Conservation (phyloP, 106 monocot genomes). For the Alisma plantagoaquatica region DNA sequence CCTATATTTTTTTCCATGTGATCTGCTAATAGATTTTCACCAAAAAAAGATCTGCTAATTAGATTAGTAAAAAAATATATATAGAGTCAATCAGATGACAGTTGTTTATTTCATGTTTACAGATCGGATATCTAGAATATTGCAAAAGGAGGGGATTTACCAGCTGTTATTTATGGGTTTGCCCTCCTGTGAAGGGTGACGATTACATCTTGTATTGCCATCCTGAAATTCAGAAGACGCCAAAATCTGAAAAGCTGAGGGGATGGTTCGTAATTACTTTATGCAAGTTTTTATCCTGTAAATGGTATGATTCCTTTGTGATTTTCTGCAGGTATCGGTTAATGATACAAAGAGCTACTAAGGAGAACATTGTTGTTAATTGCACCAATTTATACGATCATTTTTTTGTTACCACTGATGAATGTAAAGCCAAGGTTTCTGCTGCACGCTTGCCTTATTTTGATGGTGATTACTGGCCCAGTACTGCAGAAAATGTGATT, state of each 20-base stretch:
- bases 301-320: not conserved
- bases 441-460: conserved; percentile 16
- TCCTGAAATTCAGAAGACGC: conserved; percentile 65
- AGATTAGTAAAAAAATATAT: too few relatives aligned
- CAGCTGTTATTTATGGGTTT: conserved; percentile 75
- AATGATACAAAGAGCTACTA: conserved; percentile 7
- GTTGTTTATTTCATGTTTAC: not conserved
- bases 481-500: conserved; percentile 13
- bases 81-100: too few relatives aligned
- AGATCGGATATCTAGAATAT: conserved; percentile 75
- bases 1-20: not conserved
- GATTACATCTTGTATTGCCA: conserved; percentile 82
- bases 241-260: conserved; percentile 62
- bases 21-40: too few relatives aligned
- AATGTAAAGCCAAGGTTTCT: conserved; percentile 10
- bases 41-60: too few relatives aligned
- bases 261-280: conserved; percentile 31
- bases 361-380: conserved; percentile 8
- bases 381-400: conserved; percentile 11
- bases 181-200: conserved; percentile 49
- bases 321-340: conserved; percentile 6
- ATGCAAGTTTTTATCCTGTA: not conserved
- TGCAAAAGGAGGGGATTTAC: conserved; percentile 60
- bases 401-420: conserved; percentile 6
- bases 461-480: conserved; percentile 14